Percentiles rank a stretch among this genome's conserved stretches.
Evolutionary conservation across 371 early-diverging fungal genomes (phyloP).

Genomic region (Gilbertella persicaria): DNA sequence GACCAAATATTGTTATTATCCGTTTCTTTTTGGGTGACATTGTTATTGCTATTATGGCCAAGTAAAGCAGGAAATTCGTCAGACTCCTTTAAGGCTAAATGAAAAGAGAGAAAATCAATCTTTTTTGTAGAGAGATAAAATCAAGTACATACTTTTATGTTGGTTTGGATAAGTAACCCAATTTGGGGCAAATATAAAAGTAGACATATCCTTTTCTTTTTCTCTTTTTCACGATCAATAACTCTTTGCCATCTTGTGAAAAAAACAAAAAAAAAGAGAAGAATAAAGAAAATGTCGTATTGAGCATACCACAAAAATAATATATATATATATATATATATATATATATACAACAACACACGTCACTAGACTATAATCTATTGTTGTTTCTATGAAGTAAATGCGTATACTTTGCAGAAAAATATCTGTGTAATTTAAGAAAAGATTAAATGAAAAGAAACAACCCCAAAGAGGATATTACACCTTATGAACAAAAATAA

Average conservation of each 20-base stretch:
- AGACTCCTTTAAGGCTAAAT: slow-evolving; percentile 10
- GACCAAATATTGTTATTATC: slow-evolving; percentile 20
- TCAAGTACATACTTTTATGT: slow-evolving; percentile 16
- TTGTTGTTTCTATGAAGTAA: too few relatives aligned
- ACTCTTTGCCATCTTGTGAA: slow-evolving; percentile 4
- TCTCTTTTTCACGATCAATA: neutral
- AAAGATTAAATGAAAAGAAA: too few relatives aligned
- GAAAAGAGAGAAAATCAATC: neutral
- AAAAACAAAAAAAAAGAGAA: slow-evolving; percentile 4
- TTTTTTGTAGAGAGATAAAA: neutral
- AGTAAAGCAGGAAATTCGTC: slow-evolving; percentile 16
- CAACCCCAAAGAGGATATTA: too few relatives aligned
- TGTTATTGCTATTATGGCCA: neutral
- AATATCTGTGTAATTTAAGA: too few relatives aligned
- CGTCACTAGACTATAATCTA: neutral
- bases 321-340: neutral
- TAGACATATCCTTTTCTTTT: slow-evolving; percentile 21
- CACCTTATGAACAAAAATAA: too few relatives aligned
- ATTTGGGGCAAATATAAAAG: slow-evolving; percentile 31
- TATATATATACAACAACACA: neutral
- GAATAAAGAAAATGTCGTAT: neutral
- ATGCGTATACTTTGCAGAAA: too few relatives aligned
- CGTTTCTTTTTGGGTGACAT: neutral
- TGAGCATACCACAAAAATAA: neutral
- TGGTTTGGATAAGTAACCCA: slow-evolving; percentile 25